Evolutionary conservation across 2,329 filamentous ascomycete genomes (phyloP).

Genomic region (Falciphora oryzae): DNA sequence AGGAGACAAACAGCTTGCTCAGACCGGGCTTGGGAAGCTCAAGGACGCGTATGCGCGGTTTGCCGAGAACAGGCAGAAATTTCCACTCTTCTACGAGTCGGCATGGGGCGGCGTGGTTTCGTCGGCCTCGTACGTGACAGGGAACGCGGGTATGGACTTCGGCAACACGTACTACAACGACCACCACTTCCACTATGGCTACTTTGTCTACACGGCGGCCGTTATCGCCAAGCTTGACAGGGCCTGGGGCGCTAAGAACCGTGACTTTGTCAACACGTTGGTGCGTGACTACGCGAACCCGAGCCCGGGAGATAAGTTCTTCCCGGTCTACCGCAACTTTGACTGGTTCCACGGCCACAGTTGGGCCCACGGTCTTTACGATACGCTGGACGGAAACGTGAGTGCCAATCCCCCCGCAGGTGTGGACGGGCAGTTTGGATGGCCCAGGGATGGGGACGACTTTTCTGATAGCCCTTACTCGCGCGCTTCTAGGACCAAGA

Average conservation of each 20-base stretch:
- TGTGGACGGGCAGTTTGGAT: not conserved
- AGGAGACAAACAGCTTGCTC: constrained; percentile 49
- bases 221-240: constrained; percentile 76
- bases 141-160: constrained; percentile 70
- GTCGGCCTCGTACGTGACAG: constrained; percentile 63
- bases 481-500: constrained; percentile 57
- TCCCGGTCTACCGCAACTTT: constrained; percentile 77
- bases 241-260: constrained; percentile 65
- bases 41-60: constrained; percentile 64
- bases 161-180: constrained; percentile 80
- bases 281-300: constrained; percentile 82
- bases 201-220: constrained; percentile 82
- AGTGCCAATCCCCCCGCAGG: constrained; percentile 1
- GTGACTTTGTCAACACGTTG: constrained; percentile 74
- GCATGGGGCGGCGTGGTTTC: constrained; percentile 80
- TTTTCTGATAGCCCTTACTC: not conserved
- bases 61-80: constrained; percentile 60
- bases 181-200: constrained; percentile 74
- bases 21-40: constrained; percentile 52
- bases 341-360: constrained; percentile 95
- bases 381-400: constrained; percentile 66
- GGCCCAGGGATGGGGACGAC: not conserved
- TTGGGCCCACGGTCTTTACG: constrained; percentile 79
- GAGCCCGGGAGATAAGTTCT: constrained; percentile 61
- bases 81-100: constrained; percentile 58